Evolutionary conservation across 1,284 basidiomycete genomes (phyloP), one percentile per base, ranked within the genome.

Genomic region (Cryptococcus wingfieldii): DNA sequence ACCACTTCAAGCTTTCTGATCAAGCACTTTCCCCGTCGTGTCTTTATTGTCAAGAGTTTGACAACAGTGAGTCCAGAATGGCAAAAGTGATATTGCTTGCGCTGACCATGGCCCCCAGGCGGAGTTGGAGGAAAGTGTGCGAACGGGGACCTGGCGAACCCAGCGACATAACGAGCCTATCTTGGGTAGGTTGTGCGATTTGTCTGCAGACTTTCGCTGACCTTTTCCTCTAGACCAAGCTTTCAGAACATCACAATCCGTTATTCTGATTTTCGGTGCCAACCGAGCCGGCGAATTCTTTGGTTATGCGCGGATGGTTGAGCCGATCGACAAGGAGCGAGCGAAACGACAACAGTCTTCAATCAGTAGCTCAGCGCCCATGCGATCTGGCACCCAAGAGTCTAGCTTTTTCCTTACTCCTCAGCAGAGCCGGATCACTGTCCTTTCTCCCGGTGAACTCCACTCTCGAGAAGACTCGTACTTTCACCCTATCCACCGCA

Each of bases 131-230:
- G 79, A 89, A 27, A 92, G 90, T 64, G 85, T 92, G n/a, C 79
- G 87, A 71, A 83, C 82, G 8, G 87, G 89, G 1, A 62, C 87
- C 0, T 98, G 95, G 94, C 87, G 88, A 38, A 98, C 94, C 0
- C 95, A 98, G 75, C 82, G 82, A 56, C 94, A 98, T 77, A 98
- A 97, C 68, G 93, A 97, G 75, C 82, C 83, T 4, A 84, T 90
- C 44, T 79, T 93, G 3, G 64, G 70, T 68, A 41, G 39, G 60
- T 65, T 6, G 1, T n/a, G 4, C 6, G 8, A 4, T 18, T 18
- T 27, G 23, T 19, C 4, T 39, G 1, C 34, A 13, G 12, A 23
- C 6, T 28, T 49, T 38, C 1, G 7, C 43, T 59, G 51, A 49
- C 41, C 28, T 39, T 2, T 7, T 28, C n/a, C 27, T 18, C 10